Evolutionary conservation across 768 basidiomycete species (phyloP).

Genomic region (Mycena crocata): DNA sequence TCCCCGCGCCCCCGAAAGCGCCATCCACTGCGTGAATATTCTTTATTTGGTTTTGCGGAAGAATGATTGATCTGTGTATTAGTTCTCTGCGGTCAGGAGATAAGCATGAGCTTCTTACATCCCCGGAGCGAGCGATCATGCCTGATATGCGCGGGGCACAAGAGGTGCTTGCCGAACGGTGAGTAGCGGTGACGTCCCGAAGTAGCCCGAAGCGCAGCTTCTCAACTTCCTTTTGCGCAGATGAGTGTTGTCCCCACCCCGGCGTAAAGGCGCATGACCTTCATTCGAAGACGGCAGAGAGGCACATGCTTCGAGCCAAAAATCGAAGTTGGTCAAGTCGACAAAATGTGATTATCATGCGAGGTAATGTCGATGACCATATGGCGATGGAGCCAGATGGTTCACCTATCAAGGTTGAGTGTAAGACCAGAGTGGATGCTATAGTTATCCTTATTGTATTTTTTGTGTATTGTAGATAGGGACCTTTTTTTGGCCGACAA

Average conservation of each 20-base stretch:
- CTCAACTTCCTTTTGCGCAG: conserved; percentile 23
- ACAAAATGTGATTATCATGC: conserved; percentile 1
- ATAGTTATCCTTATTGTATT: neutral
- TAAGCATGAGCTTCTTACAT: conserved; percentile 19
- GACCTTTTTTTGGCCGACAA: neutral
- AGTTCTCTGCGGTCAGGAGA: conserved; percentile 28
- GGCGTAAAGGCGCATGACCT: conserved; percentile 1
- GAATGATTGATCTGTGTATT: conserved; percentile 28
- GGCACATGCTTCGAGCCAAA: neutral
- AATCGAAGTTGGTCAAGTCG: neutral
- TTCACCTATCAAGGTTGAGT: neutral
- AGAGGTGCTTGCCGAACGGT: conserved; percentile 21
- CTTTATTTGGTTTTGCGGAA: conserved; percentile 15
- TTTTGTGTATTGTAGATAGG: neutral
- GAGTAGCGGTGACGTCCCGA: conserved; percentile 13
- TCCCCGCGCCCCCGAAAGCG: conserved; percentile 26
- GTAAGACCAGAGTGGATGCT: neutral
- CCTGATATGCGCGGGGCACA: conserved; percentile 18
- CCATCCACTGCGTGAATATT: conserved; percentile 28
- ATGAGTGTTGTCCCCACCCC: neutral
- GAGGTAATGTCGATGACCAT: neutral
- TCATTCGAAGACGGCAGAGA: neutral
- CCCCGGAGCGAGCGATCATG: neutral
- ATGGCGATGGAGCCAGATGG: conserved; percentile 6
- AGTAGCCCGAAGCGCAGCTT: too few species aligned